Evolutionary conservation across 768 basidiomycete genomes (phyloP).

Genomic region (Termitomyces sp.): DNA sequence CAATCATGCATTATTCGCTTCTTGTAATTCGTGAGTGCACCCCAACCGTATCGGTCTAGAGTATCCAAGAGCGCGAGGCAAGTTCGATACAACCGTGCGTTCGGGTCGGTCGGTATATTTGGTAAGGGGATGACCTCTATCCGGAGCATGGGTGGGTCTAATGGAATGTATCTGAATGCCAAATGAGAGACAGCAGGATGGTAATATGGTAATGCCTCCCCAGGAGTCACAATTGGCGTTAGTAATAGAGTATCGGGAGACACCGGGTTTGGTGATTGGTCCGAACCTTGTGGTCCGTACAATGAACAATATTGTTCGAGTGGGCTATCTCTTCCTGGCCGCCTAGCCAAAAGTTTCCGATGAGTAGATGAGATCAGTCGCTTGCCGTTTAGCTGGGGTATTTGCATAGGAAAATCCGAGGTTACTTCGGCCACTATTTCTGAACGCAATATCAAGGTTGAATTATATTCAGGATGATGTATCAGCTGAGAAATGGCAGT

Average conservation of each 20-base stretch:
- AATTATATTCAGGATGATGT: slow-evolving; percentile 91
- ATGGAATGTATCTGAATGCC: slow-evolving; percentile 68
- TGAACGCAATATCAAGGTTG: slow-evolving; percentile 83
- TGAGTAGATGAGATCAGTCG: slow-evolving; percentile 48
- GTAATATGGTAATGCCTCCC: slow-evolving; percentile 71
- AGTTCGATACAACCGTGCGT: slow-evolving; percentile 74
- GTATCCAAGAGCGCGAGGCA: slow-evolving; percentile 77
- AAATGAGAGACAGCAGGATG: slow-evolving; percentile 80
- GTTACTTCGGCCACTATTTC: slow-evolving; percentile 49
- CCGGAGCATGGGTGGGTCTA: slow-evolving; percentile 32
- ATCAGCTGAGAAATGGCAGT: slow-evolving; percentile 65
- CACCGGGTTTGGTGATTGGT: not conserved
- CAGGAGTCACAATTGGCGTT: slow-evolving; percentile 47
- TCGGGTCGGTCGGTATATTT: slow-evolving; percentile 39
- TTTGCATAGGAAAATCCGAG: slow-evolving; percentile 22
- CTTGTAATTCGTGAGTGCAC: slow-evolving; percentile 72
- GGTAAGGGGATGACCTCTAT: slow-evolving; percentile 57
- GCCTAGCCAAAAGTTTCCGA: slow-evolving; percentile 67
- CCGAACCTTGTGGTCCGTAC: slow-evolving; percentile 31
- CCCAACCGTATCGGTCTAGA: slow-evolving; percentile 86
- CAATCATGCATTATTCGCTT: slow-evolving; percentile 86
- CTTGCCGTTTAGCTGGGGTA: slow-evolving; percentile 33
- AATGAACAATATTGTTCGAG: slow-evolving; percentile 79
- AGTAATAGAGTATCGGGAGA: slow-evolving; percentile 37
- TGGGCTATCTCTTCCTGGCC: slow-evolving; percentile 68